Percentiles rank a stretch among this genome's conserved stretches.
Conservation (phyloP, 2,329 filamentous ascomycete genomes). For the Chaetothyriales sp. region DNA sequence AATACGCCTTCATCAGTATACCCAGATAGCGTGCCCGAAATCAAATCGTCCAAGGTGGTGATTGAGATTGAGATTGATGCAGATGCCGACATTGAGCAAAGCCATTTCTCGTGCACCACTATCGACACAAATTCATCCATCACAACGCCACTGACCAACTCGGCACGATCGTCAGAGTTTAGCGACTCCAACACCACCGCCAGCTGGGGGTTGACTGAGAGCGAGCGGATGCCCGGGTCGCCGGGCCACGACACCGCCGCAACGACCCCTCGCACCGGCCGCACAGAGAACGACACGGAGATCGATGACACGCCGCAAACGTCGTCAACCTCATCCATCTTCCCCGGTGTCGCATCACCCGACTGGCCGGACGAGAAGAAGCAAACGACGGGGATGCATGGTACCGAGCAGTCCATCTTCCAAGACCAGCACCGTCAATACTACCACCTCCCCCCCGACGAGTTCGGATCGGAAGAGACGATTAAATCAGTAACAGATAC, state of each 20-base stretch:
- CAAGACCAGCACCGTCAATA: constrained; percentile 6
- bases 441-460: constrained; percentile 14
- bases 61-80: constrained; percentile 2
- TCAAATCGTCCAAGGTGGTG: not conserved
- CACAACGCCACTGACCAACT: not conserved
- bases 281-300: not conserved
- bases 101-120: constrained; percentile 16
- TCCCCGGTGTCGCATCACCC: constrained; percentile 1
- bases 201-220: constrained; percentile 9
- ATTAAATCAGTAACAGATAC: constrained; percentile 7
- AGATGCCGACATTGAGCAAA: constrained; percentile 6
- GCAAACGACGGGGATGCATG: not conserved
- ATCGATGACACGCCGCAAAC: constrained; percentile 3
- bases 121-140: constrained; percentile 12
- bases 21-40: constrained; percentile 7
- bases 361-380: constrained; percentile 1
- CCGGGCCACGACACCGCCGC: not conserved
- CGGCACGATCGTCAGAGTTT: not conserved
- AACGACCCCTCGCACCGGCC: not conserved
- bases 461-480: constrained; percentile 8
- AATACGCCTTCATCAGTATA: constrained; percentile 32
- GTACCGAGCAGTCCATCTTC: not conserved
- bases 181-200: constrained; percentile 1
- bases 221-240: constrained; percentile 6
- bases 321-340: constrained; percentile 8